Evolutionary conservation across 805 yeast species (phyloP).

Genomic region (Myxozyma geophila): DNA sequence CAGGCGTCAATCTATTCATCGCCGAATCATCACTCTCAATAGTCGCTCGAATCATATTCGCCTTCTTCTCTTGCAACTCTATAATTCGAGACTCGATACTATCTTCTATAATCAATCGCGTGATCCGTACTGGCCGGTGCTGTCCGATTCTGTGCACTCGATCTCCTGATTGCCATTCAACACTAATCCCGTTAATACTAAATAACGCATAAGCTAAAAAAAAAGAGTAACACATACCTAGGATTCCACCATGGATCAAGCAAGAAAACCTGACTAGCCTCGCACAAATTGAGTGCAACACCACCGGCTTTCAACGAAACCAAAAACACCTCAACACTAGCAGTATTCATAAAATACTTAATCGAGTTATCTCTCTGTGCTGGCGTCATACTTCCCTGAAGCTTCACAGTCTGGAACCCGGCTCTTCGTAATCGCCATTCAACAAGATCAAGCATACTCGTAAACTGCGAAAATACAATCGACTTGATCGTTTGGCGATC

Average conservation of each 20-base stretch:
- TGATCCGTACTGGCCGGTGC: constrained; percentile 88
- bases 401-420: constrained; percentile 90
- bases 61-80: constrained; percentile 95
- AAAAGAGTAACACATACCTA: constrained; percentile 39
- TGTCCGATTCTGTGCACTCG: constrained; percentile 98
- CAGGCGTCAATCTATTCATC: constrained; percentile 83
- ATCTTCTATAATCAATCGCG: constrained; percentile 92
- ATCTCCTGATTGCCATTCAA: constrained; percentile 98
- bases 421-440: constrained; percentile 96
- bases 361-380: constrained; percentile 91
- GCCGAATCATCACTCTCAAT: constrained; percentile 92
- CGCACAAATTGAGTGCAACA: constrained; percentile 93
- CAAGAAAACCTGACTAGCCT: constrained; percentile 93
- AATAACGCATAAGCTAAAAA: not conserved
- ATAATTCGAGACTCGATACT: constrained; percentile 95
- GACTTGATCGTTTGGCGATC: constrained; percentile 90
- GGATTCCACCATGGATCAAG: constrained; percentile 99
- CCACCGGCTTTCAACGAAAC: constrained; percentile 99
- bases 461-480: constrained; percentile 95
- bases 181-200: constrained; percentile 48
- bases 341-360: constrained; percentile 87
- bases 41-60: constrained; percentile 97
- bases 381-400: constrained; percentile 98
- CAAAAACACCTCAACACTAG: constrained; percentile 88
- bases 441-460: constrained; percentile 92